Evolutionary conservation across 1,284 basidiomycete genomes (phyloP).

Genomic region (Ganoderma leucocontextum): DNA sequence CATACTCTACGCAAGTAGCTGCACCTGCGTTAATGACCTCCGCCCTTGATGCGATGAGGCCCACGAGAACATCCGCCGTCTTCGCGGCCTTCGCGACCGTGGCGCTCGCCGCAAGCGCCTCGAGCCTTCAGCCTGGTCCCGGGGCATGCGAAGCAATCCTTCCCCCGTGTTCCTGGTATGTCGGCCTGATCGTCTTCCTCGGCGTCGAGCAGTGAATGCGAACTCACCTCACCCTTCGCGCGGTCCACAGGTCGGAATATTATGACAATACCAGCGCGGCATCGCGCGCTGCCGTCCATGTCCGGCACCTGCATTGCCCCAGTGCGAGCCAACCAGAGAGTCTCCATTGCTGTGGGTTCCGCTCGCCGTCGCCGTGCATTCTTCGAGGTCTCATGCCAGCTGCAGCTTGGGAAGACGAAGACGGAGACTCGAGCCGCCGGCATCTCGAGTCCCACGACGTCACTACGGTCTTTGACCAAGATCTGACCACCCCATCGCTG

Average conservation of each 20-base stretch:
- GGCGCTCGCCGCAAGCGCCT: constrained; percentile 5
- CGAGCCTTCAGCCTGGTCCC: not conserved
- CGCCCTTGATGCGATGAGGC: not conserved
- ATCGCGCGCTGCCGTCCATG: not conserved
- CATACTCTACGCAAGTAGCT: not conserved
- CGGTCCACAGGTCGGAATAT: constrained; percentile 1
- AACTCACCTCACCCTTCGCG: not conserved
- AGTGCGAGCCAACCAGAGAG: constrained; percentile 6
- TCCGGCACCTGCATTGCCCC: not conserved
- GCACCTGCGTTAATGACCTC: constrained; percentile 8
- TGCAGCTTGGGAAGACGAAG: constrained; percentile 13
- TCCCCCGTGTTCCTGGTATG: constrained; percentile 11
- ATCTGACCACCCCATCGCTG: not conserved
- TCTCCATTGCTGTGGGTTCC: constrained; percentile 13
- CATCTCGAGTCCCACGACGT: not conserved
- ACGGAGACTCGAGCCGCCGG: not conserved
- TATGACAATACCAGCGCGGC: constrained; percentile 11
- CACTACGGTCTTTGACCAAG: constrained; percentile 4
- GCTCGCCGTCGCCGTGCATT: not conserved
- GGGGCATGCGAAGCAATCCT: constrained; percentile 6
- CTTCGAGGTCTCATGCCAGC: constrained; percentile 3
- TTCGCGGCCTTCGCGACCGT: constrained; percentile 5
- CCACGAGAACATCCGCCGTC: not conserved
- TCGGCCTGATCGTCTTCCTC: constrained; percentile 4
- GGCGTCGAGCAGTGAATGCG: constrained; percentile 5